Evolutionary conservation across 495 filamentous ascomycete genomes (phyloP), one percentile per base, ranked within the genome.

Genomic region (Pyronema omphalodes): DNA sequence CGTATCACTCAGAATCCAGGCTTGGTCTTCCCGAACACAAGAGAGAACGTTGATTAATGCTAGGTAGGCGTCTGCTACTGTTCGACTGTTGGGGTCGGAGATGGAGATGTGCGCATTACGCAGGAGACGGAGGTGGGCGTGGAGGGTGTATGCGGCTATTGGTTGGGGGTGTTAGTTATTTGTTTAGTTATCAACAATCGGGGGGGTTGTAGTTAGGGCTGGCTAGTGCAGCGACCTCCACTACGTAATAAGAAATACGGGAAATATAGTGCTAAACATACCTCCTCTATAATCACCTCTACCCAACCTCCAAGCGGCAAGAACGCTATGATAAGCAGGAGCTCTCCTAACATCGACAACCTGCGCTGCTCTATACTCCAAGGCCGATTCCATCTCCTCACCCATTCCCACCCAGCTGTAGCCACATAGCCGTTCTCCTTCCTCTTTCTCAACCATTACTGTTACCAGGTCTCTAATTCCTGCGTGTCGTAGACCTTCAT

Each of bases 261-360:
- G 23, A 29, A 29, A 29, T 29, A 5, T n/a, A n/a, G n/a, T n/a
- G 23, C 1, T 29, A 29, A 51, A 8, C 54, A 8, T 53, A 56
- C 54, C 54, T 47, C 89, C 91, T 37, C 88, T 84, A 69, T 84
- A 91, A 66, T 98, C 85, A 52, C 77, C 75, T 49, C 80, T 82
- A 57, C 78, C 76, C 53, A 94, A 80, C 51, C 93, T 80, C 75
- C 86, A 96, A 17, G 88, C 79, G 59, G 93, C 91, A 29, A 96
- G 77, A 43, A 94, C 80, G 59, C 86, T 82, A 62, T 82, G 82
- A 67, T 83, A 88, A 6, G 78, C 80, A 1, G 76, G 71, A 19
- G 74, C 76, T 17, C 70, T 69, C 41, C 71, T 64, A 35, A 84
- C 73, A 57, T 80, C 79, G 17, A 74, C 63, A 19, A 74, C 73